Evolutionary conservation across 805 yeast species (phyloP).

Genomic region (Barnettozyma populi): DNA sequence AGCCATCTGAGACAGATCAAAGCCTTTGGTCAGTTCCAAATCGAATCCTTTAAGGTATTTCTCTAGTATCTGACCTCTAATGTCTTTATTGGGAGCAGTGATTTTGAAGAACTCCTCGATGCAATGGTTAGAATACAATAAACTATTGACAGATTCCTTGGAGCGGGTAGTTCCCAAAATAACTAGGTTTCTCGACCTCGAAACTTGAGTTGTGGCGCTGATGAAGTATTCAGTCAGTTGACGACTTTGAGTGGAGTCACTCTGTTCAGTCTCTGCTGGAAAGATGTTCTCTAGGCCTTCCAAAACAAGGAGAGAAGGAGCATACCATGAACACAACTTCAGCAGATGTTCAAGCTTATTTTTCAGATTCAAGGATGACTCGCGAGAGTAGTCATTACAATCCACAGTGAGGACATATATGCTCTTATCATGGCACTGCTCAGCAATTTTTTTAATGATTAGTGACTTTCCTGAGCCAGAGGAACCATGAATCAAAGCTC

Average conservation of each 20-base stretch:
- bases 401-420: conserved; percentile 46
- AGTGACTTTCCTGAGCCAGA: conserved; percentile 81
- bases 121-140: conserved; percentile 62
- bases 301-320: conserved; percentile 67
- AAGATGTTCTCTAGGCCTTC: conserved; percentile 76
- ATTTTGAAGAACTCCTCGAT: conserved; percentile 58
- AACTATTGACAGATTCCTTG: conserved; percentile 57
- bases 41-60: conserved; percentile 20
- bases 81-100: conserved; percentile 62
- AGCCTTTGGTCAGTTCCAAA: conserved; percentile 32
- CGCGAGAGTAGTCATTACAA: conserved; percentile 55
- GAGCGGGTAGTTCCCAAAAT: conserved; percentile 59
- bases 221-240: conserved; percentile 63
- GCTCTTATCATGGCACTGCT: conserved; percentile 30
- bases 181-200: conserved; percentile 39
- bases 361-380: conserved; percentile 41
- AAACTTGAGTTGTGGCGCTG: conserved; percentile 37
- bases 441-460: conserved; percentile 38
- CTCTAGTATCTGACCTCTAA: conserved; percentile 44
- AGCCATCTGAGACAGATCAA: conserved; percentile 47
- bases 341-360: conserved; percentile 40
- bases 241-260: conserved; percentile 54
- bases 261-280: conserved; percentile 53
- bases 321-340: conserved; percentile 61
- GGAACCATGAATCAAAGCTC: conserved; percentile 63